Conservation (phyloP, 139 green algal genomes). For the Chlamydomonas incerta region DNA sequence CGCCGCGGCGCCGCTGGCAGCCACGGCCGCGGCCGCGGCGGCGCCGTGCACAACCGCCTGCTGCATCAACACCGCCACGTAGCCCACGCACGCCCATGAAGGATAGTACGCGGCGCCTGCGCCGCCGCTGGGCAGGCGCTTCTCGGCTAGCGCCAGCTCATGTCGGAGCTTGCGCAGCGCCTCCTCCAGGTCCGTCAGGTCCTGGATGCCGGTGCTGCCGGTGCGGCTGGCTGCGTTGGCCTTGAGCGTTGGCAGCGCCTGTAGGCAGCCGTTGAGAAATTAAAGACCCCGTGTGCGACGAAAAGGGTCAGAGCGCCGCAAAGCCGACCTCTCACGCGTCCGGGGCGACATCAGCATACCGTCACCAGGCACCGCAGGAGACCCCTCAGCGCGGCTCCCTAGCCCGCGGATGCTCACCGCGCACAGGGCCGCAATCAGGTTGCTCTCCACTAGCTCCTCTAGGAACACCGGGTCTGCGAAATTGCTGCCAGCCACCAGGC, state of each 20-base stretch:
- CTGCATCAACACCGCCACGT: constrained; percentile 10
- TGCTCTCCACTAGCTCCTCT: constrained; percentile 12
- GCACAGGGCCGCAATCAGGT: neutral
- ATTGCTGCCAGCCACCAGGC: neutral
- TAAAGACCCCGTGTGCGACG: neutral
- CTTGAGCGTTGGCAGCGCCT: constrained; percentile 14
- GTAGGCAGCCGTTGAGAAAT: no score
- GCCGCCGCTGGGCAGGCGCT: constrained; percentile 20
- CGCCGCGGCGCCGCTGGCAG: neutral
- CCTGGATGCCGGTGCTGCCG: constrained; percentile 1
- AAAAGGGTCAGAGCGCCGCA: neutral
- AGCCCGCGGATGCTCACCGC: neutral
- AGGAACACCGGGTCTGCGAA: constrained; percentile 7
- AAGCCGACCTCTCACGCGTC: neutral
- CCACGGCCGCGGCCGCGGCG: neutral
- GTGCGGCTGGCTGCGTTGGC: neutral
- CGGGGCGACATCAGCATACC: neutral
- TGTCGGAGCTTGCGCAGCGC: constrained; percentile 32
- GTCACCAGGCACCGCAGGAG: neutral
- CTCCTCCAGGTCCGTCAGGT: constrained; percentile 28
- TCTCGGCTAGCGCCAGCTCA: constrained; percentile 27
- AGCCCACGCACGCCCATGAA: constrained; percentile 11
- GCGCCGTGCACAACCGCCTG: constrained; percentile 7
- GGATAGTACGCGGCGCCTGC: neutral
- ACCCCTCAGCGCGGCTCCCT: no score